Conservation (phyloP, 176 grass and related monocot species). For the Rhynchospora tenuis region DNA sequence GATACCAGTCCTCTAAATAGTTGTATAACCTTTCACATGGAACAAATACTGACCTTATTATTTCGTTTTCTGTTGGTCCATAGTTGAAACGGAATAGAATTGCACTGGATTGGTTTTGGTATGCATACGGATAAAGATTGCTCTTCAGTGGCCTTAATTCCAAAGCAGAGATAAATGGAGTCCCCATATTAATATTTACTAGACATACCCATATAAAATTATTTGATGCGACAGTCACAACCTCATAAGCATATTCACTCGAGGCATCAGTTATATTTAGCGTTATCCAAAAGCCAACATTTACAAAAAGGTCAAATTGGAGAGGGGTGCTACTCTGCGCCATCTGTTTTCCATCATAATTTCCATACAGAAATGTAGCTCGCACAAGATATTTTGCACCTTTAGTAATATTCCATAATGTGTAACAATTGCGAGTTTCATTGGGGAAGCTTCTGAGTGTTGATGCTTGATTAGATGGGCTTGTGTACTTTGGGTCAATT, state of each 20-base stretch:
- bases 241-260: not conserved
- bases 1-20: not conserved
- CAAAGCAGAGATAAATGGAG: slow-evolving; percentile 65
- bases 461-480: not conserved
- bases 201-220: slow-evolving; percentile 41
- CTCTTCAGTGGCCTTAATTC: slow-evolving; percentile 43
- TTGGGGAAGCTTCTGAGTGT: slow-evolving; percentile 51
- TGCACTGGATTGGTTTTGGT: not conserved
- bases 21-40: no score
- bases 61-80: not conserved
- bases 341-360: slow-evolving; percentile 41
- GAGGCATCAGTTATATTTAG: slow-evolving; percentile 25
- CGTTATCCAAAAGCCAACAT: slow-evolving; percentile 29
- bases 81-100: slow-evolving; percentile 16
- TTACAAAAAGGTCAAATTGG: slow-evolving; percentile 39
- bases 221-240: not conserved
- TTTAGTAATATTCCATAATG: slow-evolving; percentile 14
- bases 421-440: slow-evolving; percentile 44
- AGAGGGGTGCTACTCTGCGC: not conserved
- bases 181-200: slow-evolving; percentile 38
- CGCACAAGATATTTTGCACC: slow-evolving; percentile 38
- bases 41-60: slow-evolving; percentile 24
- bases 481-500: slow-evolving; percentile 14
- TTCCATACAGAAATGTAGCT: slow-evolving; percentile 38
- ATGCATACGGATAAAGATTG: slow-evolving; percentile 24